A percentile compares a stretch with the other conserved stretches of the same genome.
Conservation (phyloP, 2,329 filamentous ascomycete species). For the Botrytis elliptica region DNA sequence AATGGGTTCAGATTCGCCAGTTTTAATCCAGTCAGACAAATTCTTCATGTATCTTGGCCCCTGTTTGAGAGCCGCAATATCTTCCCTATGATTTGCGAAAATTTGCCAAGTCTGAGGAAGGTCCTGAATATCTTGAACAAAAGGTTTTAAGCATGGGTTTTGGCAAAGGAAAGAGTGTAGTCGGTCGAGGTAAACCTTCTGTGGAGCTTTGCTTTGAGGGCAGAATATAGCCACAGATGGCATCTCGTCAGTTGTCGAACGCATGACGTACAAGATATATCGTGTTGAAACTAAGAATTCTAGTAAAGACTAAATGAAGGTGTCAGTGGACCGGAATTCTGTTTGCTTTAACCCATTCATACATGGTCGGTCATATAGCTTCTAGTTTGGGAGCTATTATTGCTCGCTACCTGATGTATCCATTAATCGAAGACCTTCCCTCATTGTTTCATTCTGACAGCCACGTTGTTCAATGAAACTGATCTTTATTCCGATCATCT, state of each 20-base stretch:
- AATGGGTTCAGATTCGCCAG: neutral
- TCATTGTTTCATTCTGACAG: neutral
- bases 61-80: constrained; percentile 1
- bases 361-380: neutral
- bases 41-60: constrained; percentile 2
- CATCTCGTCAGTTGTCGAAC: neutral
- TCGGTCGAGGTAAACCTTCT: constrained; percentile 1
- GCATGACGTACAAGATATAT: neutral
- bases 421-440: neutral
- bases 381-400: neutral
- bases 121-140: neutral
- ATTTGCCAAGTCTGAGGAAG: constrained; percentile 18
- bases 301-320: too few relatives aligned
- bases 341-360: neutral
- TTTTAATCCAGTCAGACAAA: neutral
- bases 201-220: constrained; percentile 16
- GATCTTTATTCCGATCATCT: neutral
- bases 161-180: constrained; percentile 6
- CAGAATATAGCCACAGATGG: constrained; percentile 13
- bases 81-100: neutral
- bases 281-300: neutral
- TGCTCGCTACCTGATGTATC: neutral
- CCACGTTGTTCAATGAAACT: neutral
- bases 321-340: too few relatives aligned
- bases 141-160: constrained; percentile 21